Evolutionary conservation across 805 yeast species (phyloP), one percentile per base, ranked within the genome.

Genomic region (Lipomyces oligophaga): DNA sequence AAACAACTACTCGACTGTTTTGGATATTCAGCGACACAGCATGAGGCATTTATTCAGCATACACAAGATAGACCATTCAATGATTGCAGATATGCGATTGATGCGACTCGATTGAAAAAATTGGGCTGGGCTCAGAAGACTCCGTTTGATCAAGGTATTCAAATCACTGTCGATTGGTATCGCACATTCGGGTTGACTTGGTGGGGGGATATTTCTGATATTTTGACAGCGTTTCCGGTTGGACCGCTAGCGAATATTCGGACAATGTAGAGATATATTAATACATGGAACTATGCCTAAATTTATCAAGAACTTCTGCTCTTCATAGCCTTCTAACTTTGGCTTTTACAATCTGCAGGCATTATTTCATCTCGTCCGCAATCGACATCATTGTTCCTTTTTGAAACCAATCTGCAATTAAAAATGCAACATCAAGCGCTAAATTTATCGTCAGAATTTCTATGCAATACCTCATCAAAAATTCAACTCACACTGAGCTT

Each of bases 361-460:
- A n/a, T 26, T 26, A 37, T 21, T 20, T n/a, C 4, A 38, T 37
- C 8, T 43, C 16, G 16, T 43, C 40, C 11, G 36, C 32, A 36
- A 50, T 39, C 16, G 57, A 51, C 52, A 47, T 47, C 53, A 53
- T 49, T 19, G 21, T 44, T 10, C 60, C 60, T 13, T 49, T 39
- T 31, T 43, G 33, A 47, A 37, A 63, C 47, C 59, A 60, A 45
- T 69, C 73, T 3, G 74, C 73, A 24, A 69, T 61, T 21, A 70
- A 54, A 54, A 69, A 69, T 1, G 74, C 72, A 1, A 66, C 72
- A 38, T 69, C 74, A 41, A 69, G 52, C 32, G 69, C 54, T 52
- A 20, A 16, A 31, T 10, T 11, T 19, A 25, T 15, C 10, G 44
- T 33, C 21, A 32, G 22, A 10, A 22, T 13, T 25, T 25, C 8